Base-by-base conservation (phyloP, 371 early-diverging fungal genomes). In the Rhizopus arrhizus region DNA sequence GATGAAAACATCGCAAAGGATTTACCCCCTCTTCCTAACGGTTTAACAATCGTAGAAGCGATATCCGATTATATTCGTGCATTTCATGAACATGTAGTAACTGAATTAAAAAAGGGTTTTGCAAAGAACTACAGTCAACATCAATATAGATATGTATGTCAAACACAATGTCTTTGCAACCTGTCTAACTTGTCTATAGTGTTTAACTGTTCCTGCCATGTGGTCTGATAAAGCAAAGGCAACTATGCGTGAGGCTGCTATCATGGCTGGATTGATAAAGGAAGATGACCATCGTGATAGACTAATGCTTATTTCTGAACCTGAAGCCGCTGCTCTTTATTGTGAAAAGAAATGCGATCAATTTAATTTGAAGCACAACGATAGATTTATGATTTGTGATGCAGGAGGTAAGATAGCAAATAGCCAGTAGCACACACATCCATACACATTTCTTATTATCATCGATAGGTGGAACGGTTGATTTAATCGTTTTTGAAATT, bases 191-290 rank as follows among this genome's bases (percentile, higher is more conserved):
- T 34, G 13, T 43, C 29, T 10, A 11, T 67, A 79, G 64, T 81
- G 79, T 65, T 66, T 83, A 35, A 83, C 83, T 5, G 80, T 83
- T 4, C 81, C 81, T 36, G 81, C 81, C 45, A 80, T 78, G 74
- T 81, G 79, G 75, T 70, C 73, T 56, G 82, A 84, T 52, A 62
- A 67, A 16, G 78, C 82, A 42, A 84, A 81, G 62, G 73, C 67
- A 51, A 71, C 74, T 2, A 80, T 84, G 80, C 72, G 82, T 57
- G 73, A 74, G 41, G 82, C 82, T 38, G 77, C 78, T 31, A 64
- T 77, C 32, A 69, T 71, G 28, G 79, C 84, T 47, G 69, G 73
- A 5, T 41, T 84, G 4, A 77, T 80, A 36, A 52, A 68, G 15
- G 64, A 65, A 40, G 65, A 56, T 5, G 75, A 80, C 36, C 77